Conservation (phyloP, 2,329 filamentous ascomycete species). For the Periconia sp. region DNA sequence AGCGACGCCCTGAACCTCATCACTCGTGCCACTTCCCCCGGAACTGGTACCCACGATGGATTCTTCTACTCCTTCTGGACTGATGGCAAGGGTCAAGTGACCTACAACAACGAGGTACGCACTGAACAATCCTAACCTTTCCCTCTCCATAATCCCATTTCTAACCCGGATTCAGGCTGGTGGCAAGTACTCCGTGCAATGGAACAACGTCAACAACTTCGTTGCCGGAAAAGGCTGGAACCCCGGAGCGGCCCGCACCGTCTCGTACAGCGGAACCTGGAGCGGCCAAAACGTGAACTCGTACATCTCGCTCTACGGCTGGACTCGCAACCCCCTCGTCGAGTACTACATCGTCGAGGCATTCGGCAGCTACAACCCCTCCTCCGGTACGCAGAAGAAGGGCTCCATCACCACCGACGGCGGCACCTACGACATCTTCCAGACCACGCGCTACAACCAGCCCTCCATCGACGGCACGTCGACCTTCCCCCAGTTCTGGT, state of each 20-base stretch:
- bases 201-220: slow-evolving; percentile 57
- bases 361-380: slow-evolving; percentile 54
- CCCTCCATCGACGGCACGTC: slow-evolving; percentile 57
- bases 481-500: slow-evolving; percentile 60
- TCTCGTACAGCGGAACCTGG: slow-evolving; percentile 54
- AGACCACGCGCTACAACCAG: slow-evolving; percentile 53
- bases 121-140: background rate
- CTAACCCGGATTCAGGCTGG: slow-evolving; percentile 24
- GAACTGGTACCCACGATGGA: slow-evolving; percentile 32
- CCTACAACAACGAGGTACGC: slow-evolving; percentile 56
- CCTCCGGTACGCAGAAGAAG: slow-evolving; percentile 50
- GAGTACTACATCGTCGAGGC: slow-evolving; percentile 63
- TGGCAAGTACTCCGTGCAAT: slow-evolving; percentile 54
- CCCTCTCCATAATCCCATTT: background rate
- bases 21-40: slow-evolving; percentile 17
- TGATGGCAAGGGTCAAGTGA: slow-evolving; percentile 52
- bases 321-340: slow-evolving; percentile 56
- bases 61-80: slow-evolving; percentile 58
- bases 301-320: slow-evolving; percentile 62
- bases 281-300: slow-evolving; percentile 50
- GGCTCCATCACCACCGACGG: slow-evolving; percentile 57
- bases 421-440: slow-evolving; percentile 56
- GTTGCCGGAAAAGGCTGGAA: slow-evolving; percentile 62
- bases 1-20: slow-evolving; percentile 10
- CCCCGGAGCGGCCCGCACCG: slow-evolving; percentile 52